A percentile compares a stretch with the other conserved stretches of the same genome.
Evolutionary conservation across 768 basidiomycete genomes (phyloP).

Genomic region (Pleurotus cornucopiae): DNA sequence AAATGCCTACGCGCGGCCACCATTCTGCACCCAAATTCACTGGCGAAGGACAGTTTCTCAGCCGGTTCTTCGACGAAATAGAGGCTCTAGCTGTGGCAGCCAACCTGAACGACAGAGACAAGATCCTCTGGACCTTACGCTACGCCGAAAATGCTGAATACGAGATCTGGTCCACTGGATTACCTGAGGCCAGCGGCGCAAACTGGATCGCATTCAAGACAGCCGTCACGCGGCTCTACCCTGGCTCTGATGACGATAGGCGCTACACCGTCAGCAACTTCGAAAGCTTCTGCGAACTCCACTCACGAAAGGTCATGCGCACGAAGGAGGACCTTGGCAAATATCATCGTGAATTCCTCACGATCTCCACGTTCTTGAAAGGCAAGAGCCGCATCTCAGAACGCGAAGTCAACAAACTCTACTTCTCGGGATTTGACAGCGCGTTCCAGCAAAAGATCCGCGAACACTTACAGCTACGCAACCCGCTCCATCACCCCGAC

Average conservation of each 20-base stretch:
- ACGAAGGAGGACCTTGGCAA: not conserved
- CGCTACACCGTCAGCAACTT: not conserved
- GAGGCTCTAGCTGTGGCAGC: not conserved
- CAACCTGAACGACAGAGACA: not conserved
- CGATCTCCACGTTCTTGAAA: not conserved
- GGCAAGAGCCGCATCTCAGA: not conserved
- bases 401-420: conserved; percentile 1
- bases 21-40: conserved; percentile 1
- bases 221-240: not conserved
- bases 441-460: conserved; percentile 1
- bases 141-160: not conserved
- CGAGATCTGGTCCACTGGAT: not conserved
- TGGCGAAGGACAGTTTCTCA: not conserved
- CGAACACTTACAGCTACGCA: not conserved
- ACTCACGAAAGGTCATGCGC: not conserved
- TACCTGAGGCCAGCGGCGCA: not conserved
- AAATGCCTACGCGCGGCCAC: not conserved
- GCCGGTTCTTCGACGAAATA: not conserved
- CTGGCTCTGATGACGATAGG: not conserved
- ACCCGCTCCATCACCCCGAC: not conserved
- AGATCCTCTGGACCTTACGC: not conserved
- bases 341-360: not conserved
- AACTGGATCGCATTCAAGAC: conserved; percentile 1
- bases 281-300: not conserved
- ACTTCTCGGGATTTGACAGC: not conserved